These are phyloP conservation scores for Theileria equi DNA, from an alignment of 169 alveolate species.

Conservation along the genomic window DNA sequence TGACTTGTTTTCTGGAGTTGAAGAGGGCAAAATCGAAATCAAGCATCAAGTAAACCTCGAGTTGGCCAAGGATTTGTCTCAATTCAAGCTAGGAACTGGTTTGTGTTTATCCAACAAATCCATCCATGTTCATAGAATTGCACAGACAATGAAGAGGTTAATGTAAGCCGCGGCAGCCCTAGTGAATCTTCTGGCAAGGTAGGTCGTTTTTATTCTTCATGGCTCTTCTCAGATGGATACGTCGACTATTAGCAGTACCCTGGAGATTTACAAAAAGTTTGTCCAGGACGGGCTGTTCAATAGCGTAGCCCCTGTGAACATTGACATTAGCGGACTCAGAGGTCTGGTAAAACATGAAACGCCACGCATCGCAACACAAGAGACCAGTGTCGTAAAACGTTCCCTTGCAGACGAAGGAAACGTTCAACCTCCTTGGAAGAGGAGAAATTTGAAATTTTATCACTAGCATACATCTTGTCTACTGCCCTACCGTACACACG, in stretches of 20 bases:
- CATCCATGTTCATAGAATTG: no score
- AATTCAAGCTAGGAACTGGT: no score
- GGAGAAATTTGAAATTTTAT: neutral
- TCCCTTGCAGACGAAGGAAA: conserved; percentile 18
- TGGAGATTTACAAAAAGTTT: conserved; percentile 14
- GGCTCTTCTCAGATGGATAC: conserved; percentile 13
- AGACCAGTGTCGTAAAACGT: neutral
- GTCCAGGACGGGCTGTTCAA: conserved; percentile 14
- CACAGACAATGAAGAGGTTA: no score
- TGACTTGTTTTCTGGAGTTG: no score
- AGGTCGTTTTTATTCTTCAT: no score
- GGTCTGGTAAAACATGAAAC: neutral
- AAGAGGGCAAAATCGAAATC: no score
- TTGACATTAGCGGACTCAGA: neutral
- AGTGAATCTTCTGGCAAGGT: no score
- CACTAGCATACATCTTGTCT: neutral
- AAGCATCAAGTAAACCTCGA: no score
- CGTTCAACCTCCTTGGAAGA: neutral
- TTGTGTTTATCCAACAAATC: no score
- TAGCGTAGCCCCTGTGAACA: conserved; percentile 3
- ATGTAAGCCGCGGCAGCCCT: no score
- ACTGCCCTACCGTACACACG: no score
- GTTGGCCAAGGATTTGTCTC: no score
- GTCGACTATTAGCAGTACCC: conserved; percentile 5
- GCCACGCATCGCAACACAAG: neutral